Evolutionary conservation across 2,329 filamentous ascomycete species (phyloP).

Genomic region (Myrmaecium sp.): DNA sequence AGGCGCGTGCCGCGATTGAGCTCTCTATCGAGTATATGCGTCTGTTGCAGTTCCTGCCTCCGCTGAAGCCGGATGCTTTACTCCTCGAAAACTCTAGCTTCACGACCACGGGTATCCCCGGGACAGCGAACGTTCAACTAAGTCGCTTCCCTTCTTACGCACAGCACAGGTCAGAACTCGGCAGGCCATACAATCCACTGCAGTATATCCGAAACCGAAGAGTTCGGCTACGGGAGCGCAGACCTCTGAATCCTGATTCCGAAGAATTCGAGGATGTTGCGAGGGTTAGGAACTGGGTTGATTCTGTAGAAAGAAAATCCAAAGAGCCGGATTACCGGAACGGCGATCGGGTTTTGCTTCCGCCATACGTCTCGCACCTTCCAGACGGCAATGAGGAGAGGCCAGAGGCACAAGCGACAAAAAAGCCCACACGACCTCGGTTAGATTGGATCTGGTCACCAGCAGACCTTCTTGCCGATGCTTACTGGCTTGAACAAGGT

Average conservation of each 20-base stretch:
- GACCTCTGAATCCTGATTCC: constrained; percentile 52
- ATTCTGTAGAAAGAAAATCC: constrained; percentile 41
- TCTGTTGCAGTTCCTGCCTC: constrained; percentile 61
- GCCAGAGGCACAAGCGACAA: constrained; percentile 10
- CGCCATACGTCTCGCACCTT: constrained; percentile 14
- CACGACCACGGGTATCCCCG: constrained; percentile 23
- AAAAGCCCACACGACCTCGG: constrained; percentile 53
- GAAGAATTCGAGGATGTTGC: constrained; percentile 63
- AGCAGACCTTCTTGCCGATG: constrained; percentile 74
- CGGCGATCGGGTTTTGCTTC: constrained; percentile 18
- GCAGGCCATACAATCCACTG: constrained; percentile 73
- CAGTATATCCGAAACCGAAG: constrained; percentile 87
- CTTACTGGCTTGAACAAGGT: constrained; percentile 75
- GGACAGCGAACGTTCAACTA: constrained; percentile 22
- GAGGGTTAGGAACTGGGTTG: constrained; percentile 60
- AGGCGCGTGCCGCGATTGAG: constrained; percentile 71
- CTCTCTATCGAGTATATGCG: constrained; percentile 71
- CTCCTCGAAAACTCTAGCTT: constrained; percentile 25
- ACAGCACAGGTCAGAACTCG: constrained; percentile 28
- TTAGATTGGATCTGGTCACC: constrained; percentile 76
- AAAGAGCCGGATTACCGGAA: constrained; percentile 18
- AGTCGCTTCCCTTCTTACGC: constrained; percentile 20
- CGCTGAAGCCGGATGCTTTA: constrained; percentile 38
- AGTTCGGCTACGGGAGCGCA: constrained; percentile 62
- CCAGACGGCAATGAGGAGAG: too few species aligned